Conservation (phyloP, 2,329 filamentous ascomycete genomes). For the Periconia digitata region DNA sequence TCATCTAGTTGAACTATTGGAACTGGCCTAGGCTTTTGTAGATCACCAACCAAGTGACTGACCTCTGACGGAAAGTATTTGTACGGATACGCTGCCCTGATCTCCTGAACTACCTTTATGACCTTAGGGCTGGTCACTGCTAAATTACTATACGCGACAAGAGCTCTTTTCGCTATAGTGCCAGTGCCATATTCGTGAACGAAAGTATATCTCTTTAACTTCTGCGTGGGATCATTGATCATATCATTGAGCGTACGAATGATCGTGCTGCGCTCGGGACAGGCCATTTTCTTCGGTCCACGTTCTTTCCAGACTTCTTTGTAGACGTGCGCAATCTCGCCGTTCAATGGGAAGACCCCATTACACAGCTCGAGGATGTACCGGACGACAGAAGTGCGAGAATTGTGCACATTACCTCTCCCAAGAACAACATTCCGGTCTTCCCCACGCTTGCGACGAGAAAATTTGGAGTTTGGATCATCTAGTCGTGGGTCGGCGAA, state of each 20-base stretch:
- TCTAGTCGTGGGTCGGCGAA: not conserved
- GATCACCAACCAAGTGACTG: slow-evolving; percentile 24
- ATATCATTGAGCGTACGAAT: slow-evolving; percentile 53
- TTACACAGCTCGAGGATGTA: slow-evolving; percentile 56
- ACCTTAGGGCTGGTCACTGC: slow-evolving; percentile 49
- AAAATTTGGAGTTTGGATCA: not conserved
- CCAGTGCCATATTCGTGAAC: slow-evolving; percentile 19
- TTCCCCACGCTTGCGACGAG: not conserved
- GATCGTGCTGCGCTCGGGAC: slow-evolving; percentile 57
- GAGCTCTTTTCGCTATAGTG: slow-evolving; percentile 50
- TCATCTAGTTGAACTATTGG: slow-evolving; percentile 30
- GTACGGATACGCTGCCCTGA: slow-evolving; percentile 46
- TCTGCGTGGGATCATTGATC: slow-evolving; percentile 47
- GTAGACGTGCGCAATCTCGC: slow-evolving; percentile 59
- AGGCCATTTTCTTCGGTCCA: slow-evolving; percentile 38
- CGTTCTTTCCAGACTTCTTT: slow-evolving; percentile 55
- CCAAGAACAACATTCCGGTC: slow-evolving; percentile 19
- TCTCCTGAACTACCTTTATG: slow-evolving; percentile 51
- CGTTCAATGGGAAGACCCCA: slow-evolving; percentile 58
- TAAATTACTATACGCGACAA: slow-evolving; percentile 53
- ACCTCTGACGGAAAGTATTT: slow-evolving; percentile 39
- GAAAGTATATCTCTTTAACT: slow-evolving; percentile 50
- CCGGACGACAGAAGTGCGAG: slow-evolving; percentile 53
- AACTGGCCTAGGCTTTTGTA: slow-evolving; percentile 19
- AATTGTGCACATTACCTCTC: slow-evolving; percentile 48